Conservation (phyloP, 2,329 filamentous ascomycete species). For the Chrysoporthe deuterocubensis region DNA sequence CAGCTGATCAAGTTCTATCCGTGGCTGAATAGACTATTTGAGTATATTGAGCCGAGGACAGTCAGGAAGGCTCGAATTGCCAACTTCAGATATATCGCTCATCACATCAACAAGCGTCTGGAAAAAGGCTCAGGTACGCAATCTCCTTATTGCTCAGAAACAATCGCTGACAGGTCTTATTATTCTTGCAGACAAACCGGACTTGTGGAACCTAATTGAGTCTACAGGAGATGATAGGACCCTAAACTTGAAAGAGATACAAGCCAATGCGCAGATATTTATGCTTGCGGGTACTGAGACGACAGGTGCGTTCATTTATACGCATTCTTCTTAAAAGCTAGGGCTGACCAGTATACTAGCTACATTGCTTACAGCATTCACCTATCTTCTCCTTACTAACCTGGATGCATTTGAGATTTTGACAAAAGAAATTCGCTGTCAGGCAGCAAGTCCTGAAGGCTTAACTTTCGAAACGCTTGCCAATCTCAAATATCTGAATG, state of each 20-base stretch:
- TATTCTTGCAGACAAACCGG: slow-evolving; percentile 13
- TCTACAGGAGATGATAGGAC: not conserved
- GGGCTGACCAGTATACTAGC: not conserved
- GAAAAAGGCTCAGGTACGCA: slow-evolving; percentile 12
- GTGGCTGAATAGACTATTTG: not conserved
- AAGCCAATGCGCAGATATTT: slow-evolving; percentile 6
- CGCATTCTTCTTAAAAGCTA: not conserved
- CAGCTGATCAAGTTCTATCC: slow-evolving; percentile 21
- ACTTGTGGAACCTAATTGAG: slow-evolving; percentile 14
- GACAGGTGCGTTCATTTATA: slow-evolving; percentile 9
- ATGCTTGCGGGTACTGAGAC: slow-evolving; percentile 27
- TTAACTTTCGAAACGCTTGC: slow-evolving; percentile 19
- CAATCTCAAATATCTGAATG: slow-evolving; percentile 16
- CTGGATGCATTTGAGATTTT: not conserved
- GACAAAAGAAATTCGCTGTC: slow-evolving; percentile 11
- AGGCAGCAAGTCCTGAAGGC: not conserved
- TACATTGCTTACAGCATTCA: slow-evolving; percentile 12
- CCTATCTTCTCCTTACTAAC: slow-evolving; percentile 16
- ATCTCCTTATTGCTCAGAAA: not conserved
- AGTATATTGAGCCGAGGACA: slow-evolving; percentile 5
- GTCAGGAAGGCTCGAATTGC: not conserved
- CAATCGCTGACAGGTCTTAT: too few species aligned
- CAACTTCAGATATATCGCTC: slow-evolving; percentile 8
- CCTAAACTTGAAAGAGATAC: slow-evolving; percentile 12
- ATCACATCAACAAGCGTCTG: slow-evolving; percentile 17